Conservation (phyloP, 1,284 basidiomycete genomes). For the Melampsora medusae region DNA sequence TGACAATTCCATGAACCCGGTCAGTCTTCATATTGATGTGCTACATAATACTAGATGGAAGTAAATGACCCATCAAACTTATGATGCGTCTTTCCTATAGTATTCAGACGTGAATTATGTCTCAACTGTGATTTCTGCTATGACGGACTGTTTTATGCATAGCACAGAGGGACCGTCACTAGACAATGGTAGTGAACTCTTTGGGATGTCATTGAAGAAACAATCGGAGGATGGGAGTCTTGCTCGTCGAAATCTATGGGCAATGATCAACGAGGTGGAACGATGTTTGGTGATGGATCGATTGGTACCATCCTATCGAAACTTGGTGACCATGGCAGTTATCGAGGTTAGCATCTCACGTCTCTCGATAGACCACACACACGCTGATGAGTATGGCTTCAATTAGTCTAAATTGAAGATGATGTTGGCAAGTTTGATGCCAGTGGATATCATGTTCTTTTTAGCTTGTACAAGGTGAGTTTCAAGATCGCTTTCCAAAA, state of each 20-base stretch:
- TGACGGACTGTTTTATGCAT: conserved; percentile 28
- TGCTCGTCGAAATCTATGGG: conserved; percentile 67
- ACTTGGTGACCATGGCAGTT: conserved; percentile 84
- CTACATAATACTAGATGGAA: too few species aligned
- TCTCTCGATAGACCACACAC: too few species aligned
- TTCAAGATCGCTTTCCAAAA: neutral
- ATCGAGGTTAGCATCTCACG: conserved; percentile 66
- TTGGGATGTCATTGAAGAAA: conserved; percentile 43
- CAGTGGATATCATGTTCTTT: conserved; percentile 76
- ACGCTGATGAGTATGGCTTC: neutral
- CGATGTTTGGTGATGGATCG: conserved; percentile 91
- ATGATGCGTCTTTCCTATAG: conserved; percentile 7
- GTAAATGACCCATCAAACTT: conserved; percentile 49
- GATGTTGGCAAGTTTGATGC: conserved; percentile 73
- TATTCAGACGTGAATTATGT: conserved; percentile 41
- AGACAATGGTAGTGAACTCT: conserved; percentile 51
- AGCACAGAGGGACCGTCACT: conserved; percentile 8
- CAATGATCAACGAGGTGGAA: conserved; percentile 76
- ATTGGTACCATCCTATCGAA: conserved; percentile 89
- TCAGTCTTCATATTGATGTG: conserved; percentile 56
- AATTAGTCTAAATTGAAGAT: conserved; percentile 75
- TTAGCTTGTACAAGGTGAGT: conserved; percentile 81
- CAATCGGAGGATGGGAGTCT: conserved; percentile 1
- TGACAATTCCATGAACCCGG: conserved; percentile 86
- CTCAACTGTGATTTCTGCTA: conserved; percentile 24